phyloP scores from a whole-genome alignment of 2,329 filamentous ascomycete genomes.

The Phialophora tarda region DNA sequence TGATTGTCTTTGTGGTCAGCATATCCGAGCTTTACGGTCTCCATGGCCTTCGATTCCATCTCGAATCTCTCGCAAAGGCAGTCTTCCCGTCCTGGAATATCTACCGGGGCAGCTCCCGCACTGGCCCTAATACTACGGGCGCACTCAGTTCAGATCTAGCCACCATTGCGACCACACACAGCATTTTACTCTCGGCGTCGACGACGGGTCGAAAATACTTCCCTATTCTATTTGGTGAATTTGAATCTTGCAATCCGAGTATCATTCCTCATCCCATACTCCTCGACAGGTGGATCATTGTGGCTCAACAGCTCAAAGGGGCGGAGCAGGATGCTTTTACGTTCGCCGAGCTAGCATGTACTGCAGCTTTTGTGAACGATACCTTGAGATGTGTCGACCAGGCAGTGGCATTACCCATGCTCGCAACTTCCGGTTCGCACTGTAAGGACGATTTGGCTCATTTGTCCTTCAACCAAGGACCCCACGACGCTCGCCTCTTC shows the following conservation, averaged over 20 bases:
- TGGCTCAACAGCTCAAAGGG: slow-evolving; percentile 54
- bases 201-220: slow-evolving; percentile 58
- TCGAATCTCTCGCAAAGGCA: too few species aligned
- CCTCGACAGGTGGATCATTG: slow-evolving; percentile 57
- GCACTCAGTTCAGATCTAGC: background rate
- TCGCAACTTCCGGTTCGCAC: slow-evolving; percentile 53
- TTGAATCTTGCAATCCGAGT: slow-evolving; percentile 59
- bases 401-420: slow-evolving; percentile 44
- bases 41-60: too few species aligned
- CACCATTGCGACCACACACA: slow-evolving; percentile 8
- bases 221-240: slow-evolving; percentile 54
- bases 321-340: slow-evolving; percentile 39
- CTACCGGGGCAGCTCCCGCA: too few species aligned
- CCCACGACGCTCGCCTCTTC: slow-evolving; percentile 65
- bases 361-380: slow-evolving; percentile 52
- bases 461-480: slow-evolving; percentile 50
- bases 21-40: too few species aligned
- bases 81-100: too few species aligned
- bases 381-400: slow-evolving; percentile 31
- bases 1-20: too few species aligned
- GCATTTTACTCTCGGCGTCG: slow-evolving; percentile 55
- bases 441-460: slow-evolving; percentile 54
- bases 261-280: slow-evolving; percentile 61
- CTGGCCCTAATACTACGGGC: background rate
- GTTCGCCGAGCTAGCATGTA: slow-evolving; percentile 57